Evolutionary conservation across 345 rosid genomes (phyloP), one percentile per base, ranked within the genome.

Genomic region (Gossypium thurberi): DNA sequence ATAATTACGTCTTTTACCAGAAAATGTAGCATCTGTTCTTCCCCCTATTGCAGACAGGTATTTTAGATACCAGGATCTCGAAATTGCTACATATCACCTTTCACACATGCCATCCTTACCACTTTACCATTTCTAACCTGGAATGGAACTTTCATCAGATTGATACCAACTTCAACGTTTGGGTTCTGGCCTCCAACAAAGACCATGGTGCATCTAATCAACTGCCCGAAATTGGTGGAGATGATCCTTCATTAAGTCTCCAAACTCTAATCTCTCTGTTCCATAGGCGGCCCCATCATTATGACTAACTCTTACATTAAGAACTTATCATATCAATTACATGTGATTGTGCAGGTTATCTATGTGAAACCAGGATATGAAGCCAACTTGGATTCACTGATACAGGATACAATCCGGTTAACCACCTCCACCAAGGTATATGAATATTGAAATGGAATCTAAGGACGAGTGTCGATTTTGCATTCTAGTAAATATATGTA

Each of bases 351-450:
- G 82, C 86, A 93, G 97, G 97, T 91, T 21, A 91, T 94, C 43
- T 94, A 91, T 72, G 96, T 94, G 79, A 94, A 78, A 76, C 92
- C 96, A 14, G 93, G 97, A 57, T 62, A 74, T 53, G 90, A 88
- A 87, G 97, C 91, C 63, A 78, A 88, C 48, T 89, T 90, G 65
- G 98, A 94, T 80, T 84, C 96, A 26, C 84, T 94, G 42, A 70
- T 94, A 69, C 87, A 84, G 55, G 98, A 94, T 65, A 86, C 96
- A 12, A 79, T 94, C 79, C 81, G 91, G 59, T 90, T 94, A 48
- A 76, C 84, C 20, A 76, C 81, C 44, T 76, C 86, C 0, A 83
- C 78, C 59, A 80, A 85, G 65, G 97, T 90, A 87, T 88, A 87
- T 4, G 18, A 23, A 66, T 2, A 23, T 48, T 14, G 63, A 25